phyloP scores from a whole-genome alignment of 2,329 filamentous ascomycete genomes.

The Aschersonia sp. region DNA sequence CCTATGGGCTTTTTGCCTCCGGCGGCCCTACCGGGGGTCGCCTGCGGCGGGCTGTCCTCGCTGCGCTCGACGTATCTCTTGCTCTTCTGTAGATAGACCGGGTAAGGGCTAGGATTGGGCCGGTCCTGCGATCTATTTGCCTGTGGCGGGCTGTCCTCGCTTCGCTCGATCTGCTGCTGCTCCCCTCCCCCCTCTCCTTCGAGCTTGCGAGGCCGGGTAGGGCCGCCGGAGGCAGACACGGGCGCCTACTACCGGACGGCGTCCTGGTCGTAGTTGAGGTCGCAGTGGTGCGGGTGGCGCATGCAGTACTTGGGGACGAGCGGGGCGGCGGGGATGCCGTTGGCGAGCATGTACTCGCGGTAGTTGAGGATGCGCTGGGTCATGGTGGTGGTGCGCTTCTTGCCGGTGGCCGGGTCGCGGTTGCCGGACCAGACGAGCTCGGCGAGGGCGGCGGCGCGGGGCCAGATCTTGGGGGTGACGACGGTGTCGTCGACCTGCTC shows the following conservation, averaged over 20 bases:
- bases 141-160: too few species aligned
- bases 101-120: too few species aligned
- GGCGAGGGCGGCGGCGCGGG: constrained; percentile 38
- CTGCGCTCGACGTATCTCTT: too few species aligned
- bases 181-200: too few species aligned
- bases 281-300: constrained; percentile 41
- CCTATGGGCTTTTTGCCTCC: too few species aligned
- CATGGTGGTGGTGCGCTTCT: constrained; percentile 19
- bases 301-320: constrained; percentile 43
- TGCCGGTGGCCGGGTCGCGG: constrained; percentile 25
- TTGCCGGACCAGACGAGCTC: constrained; percentile 43
- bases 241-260: constrained; percentile 8
- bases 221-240: background rate
- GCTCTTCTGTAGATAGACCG: too few species aligned
- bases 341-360: constrained; percentile 41
- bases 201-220: too few species aligned
- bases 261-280: constrained; percentile 36
- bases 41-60: too few species aligned
- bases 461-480: constrained; percentile 37
- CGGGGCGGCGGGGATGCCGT: constrained; percentile 32
- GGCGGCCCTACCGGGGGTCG: too few species aligned
- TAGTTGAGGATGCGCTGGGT: constrained; percentile 44
- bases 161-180: too few species aligned
- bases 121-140: too few species aligned
- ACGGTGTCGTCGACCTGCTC: constrained; percentile 39